Conservation (phyloP, 1,284 basidiomycete species). For the Microbotryum silenes-acaulis region DNA sequence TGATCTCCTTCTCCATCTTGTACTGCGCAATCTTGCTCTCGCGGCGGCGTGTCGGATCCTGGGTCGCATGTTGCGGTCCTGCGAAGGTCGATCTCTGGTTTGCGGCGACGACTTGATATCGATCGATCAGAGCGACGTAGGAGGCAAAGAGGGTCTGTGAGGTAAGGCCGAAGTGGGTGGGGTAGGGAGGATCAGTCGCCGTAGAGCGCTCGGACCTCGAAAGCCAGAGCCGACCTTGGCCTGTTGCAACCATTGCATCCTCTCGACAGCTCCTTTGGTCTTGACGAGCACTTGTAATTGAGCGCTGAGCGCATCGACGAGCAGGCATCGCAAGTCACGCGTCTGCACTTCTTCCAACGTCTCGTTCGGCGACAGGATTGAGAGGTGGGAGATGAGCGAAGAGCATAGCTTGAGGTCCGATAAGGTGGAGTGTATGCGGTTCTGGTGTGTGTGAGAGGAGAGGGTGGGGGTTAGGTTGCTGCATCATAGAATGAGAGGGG, state of each 20-base stretch:
- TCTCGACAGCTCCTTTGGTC: constrained; percentile 52
- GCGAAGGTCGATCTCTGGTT: constrained; percentile 44
- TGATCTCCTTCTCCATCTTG: constrained; percentile 70
- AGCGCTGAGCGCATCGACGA: constrained; percentile 62
- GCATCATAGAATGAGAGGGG: not conserved
- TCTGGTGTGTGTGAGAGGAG: not conserved
- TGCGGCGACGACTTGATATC: constrained; percentile 61
- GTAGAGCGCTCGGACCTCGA: not conserved
- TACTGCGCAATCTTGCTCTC: constrained; percentile 84
- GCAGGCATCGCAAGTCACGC: constrained; percentile 67
- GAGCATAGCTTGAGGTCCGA: constrained; percentile 30
- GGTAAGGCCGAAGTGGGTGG: no score
- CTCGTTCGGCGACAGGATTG: constrained; percentile 81
- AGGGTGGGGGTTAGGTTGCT: not conserved
- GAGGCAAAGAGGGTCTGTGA: constrained; percentile 46
- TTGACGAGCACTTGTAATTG: constrained; percentile 64
- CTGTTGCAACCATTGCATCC: constrained; percentile 52
- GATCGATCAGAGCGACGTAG: constrained; percentile 55
- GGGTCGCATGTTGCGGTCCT: constrained; percentile 9
- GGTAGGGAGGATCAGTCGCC: no score
- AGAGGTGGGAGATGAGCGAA: constrained; percentile 46
- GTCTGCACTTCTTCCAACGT: constrained; percentile 75
- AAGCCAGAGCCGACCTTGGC: constrained; percentile 51
- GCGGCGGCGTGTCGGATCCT: constrained; percentile 60
- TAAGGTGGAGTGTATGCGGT: constrained; percentile 16